Percentiles rank a stretch among this genome's conserved stretches.
These are phyloP conservation scores for Pythium oligandrum DNA, from an alignment of 352 stramenopile species.

Conservation along the genomic window DNA sequence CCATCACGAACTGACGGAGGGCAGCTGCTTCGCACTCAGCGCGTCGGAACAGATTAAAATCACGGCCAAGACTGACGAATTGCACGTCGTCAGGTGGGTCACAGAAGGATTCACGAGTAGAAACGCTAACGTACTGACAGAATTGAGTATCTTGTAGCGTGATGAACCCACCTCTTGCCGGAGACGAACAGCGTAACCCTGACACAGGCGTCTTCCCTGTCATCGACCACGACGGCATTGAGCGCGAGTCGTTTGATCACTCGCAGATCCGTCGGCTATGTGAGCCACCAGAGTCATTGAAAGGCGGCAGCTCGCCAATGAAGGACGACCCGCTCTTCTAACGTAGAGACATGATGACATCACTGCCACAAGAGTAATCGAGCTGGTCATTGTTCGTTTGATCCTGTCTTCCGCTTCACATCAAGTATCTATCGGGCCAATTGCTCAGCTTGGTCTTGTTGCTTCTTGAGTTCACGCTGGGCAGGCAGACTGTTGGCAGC, in stretches of 20 bases:
- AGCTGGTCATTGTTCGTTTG: not conserved
- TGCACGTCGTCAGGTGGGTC: conserved; percentile 56
- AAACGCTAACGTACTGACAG: too few species aligned
- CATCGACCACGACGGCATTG: conserved; percentile 57
- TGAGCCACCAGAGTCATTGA: conserved; percentile 66
- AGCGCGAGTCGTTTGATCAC: conserved; percentile 52
- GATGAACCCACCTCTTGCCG: conserved; percentile 75
- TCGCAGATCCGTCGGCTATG: conserved; percentile 51
- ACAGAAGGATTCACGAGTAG: too few species aligned
- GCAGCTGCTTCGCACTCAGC: conserved; percentile 58
- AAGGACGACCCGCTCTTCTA: conserved; percentile 80
- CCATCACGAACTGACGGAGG: conserved; percentile 34
- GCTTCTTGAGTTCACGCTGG: conserved; percentile 21
- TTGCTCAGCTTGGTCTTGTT: conserved; percentile 11
- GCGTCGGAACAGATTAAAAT: conserved; percentile 50
- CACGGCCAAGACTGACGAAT: conserved; percentile 48
- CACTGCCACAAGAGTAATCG: not conserved
- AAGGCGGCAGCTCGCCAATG: conserved; percentile 70
- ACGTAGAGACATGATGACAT: not conserved
- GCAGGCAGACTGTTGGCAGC: conserved; percentile 23
- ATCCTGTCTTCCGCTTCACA: too few species aligned
- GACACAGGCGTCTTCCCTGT: conserved; percentile 62
- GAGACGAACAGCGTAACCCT: conserved; percentile 37
- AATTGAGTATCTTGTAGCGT: conserved; percentile 25
- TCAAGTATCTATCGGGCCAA: not conserved